phyloP scores from a whole-genome alignment of 2,329 filamentous ascomycete species.

The Huntiella abstrusa region DNA sequence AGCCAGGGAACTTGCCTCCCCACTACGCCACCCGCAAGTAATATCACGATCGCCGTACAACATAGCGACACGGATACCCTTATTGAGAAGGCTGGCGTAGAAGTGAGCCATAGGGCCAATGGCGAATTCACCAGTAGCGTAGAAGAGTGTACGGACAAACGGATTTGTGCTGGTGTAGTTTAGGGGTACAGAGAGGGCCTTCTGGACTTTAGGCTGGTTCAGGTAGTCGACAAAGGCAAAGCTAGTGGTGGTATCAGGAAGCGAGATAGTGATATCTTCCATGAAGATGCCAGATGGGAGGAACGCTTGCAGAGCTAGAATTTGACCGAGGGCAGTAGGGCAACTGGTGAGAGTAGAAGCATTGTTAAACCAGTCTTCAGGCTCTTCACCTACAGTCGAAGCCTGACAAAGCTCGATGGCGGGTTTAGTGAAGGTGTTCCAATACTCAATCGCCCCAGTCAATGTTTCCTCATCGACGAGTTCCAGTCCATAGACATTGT shows the following conservation, averaged over 20 bases:
- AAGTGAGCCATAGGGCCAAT: conserved; percentile 16
- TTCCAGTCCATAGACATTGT: conserved; percentile 47
- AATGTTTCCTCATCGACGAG: conserved; percentile 30
- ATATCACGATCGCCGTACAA: conserved; percentile 50
- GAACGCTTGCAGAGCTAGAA: conserved; percentile 20
- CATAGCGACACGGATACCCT: conserved; percentile 49
- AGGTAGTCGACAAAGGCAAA: conserved; percentile 44
- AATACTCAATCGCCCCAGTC: neutral
- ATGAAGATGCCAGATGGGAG: conserved; percentile 22
- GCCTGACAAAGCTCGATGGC: conserved; percentile 7
- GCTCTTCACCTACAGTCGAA: conserved; percentile 22
- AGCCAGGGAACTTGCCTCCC: conserved; percentile 49
- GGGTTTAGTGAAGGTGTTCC: neutral
- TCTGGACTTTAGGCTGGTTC: conserved; percentile 36
- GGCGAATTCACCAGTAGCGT: conserved; percentile 3
- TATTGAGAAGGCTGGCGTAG: conserved; percentile 39
- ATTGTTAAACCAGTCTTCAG: conserved; percentile 22
- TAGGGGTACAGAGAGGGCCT: conserved; percentile 41
- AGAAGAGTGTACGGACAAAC: conserved; percentile 40
- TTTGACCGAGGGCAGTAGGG: conserved; percentile 19
- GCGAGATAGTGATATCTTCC: conserved; percentile 41
- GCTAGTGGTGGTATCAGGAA: conserved; percentile 42
- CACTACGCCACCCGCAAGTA: conserved; percentile 53
- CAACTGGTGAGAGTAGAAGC: conserved; percentile 12
- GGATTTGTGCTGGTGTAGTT: conserved; percentile 44